Base-by-base conservation (phyloP, 352 stramenopile genomes). In the Elongisporangium undulatum region DNA sequence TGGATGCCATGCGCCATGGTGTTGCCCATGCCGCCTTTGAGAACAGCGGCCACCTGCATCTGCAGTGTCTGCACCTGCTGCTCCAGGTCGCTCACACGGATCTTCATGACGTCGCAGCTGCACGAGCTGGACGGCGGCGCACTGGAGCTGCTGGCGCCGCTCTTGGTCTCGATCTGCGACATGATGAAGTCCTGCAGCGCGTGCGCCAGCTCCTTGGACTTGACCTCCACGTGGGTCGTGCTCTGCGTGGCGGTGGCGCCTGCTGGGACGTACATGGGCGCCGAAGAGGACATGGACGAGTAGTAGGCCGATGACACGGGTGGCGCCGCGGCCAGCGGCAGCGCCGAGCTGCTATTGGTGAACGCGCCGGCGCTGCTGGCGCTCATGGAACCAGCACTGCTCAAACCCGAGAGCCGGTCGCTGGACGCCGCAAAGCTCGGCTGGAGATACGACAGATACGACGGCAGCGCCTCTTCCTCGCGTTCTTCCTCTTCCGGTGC, bases 361-460 rank as follows among this genome's bases (percentile, higher is more conserved):
- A 66, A 55, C 3, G 34, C 1, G 4, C 10, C 34, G 9, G 5
- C 19, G 22, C 16, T 61, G 34, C 49, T 54, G 22, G 5, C 48
- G n/a, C 29, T 58, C 29, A n/a, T 57, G 24, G 49, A 45, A 12
- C 13, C 26, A 16, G 22, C 26, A 15, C 22, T 56, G 34, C n/a
- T 53, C 15, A 56, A 22, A 7, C 51, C 41, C 2, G 62, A 38
- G 19, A 59, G 41, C 8, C 52, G 26, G 38, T 63, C 26, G n/a
- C 49, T 65, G 6, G 62, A 55, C 7, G 61, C 58, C 17, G 63
- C 34, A 63, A 85, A 86, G 56, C 74, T 58, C 9, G 77, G 71
- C 51, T 84, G 72, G 23, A 87, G 62, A 55, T 90, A 90, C 41
- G 81, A 89, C 23, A 90, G 59, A 51, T 90, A 90, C 26, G 81